Evolutionary conservation across 2,329 filamentous ascomycete species (phyloP).

Genomic region (Sclerotinia nivalis): DNA sequence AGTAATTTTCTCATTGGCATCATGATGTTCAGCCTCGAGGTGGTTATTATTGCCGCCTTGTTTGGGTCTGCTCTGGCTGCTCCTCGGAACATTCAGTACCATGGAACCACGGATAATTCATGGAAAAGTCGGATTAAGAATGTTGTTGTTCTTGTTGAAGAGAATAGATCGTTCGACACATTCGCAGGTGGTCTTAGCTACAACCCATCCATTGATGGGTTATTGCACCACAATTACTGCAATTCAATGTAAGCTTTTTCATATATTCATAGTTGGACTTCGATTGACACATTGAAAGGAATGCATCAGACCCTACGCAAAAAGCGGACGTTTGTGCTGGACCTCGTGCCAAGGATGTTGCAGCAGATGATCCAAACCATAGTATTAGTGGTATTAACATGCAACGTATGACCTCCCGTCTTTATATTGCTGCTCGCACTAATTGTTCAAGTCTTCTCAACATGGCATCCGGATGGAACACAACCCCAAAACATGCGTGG

Average conservation of each 20-base stretch:
- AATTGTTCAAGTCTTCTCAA: conserved; percentile 41
- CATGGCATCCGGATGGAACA: conserved; percentile 41
- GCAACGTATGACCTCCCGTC: conserved; percentile 36
- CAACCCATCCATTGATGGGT: conserved; percentile 43
- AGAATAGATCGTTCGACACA: conserved; percentile 46
- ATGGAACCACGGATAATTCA: conserved; percentile 23
- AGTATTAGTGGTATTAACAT: conserved; percentile 47
- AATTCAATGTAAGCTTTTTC: conserved; percentile 43
- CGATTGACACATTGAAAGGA: conserved; percentile 30
- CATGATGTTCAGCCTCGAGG: conserved; percentile 21
- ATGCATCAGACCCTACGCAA: conserved; percentile 35
- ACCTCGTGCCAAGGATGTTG: conserved; percentile 44
- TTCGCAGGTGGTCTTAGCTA: conserved; percentile 46
- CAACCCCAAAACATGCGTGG: conserved; percentile 43
- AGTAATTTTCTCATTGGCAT: neutral
- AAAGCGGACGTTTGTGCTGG: conserved; percentile 43
- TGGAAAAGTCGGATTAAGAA: conserved; percentile 49
- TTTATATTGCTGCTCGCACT: neutral
- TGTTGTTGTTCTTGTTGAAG: conserved; percentile 50
- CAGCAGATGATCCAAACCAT: conserved; percentile 48
- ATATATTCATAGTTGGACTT: neutral
- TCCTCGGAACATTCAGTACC: conserved; percentile 27
- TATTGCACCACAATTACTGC: conserved; percentile 44
- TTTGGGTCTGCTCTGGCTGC: conserved; percentile 31
- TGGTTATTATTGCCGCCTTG: conserved; percentile 27